Percentiles rank a stretch among this genome's conserved stretches.
Evolutionary conservation across 495 filamentous ascomycete species (phyloP).

Genomic region (Choiromyces venosus): DNA sequence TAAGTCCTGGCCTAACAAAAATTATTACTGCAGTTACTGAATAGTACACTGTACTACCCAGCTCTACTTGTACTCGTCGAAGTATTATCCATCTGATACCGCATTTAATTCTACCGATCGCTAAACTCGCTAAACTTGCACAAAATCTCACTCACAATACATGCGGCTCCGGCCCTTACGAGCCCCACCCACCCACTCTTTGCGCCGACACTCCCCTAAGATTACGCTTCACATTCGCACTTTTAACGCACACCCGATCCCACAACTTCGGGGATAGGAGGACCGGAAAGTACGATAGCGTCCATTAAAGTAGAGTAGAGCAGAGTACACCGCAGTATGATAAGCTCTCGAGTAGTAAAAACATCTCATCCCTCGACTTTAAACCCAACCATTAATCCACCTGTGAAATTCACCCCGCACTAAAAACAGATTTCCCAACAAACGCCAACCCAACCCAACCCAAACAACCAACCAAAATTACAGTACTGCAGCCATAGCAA

Average conservation of each 20-base stretch:
- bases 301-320: not conserved
- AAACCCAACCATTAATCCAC: not conserved
- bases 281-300: not conserved
- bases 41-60: too few species aligned
- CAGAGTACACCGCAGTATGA: not conserved
- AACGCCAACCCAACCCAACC: too few species aligned
- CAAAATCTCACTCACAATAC: not conserved
- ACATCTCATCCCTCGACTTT: constrained; percentile 1
- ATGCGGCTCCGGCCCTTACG: not conserved
- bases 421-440: not conserved
- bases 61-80: not conserved
- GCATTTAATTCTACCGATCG: not conserved
- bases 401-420: not conserved
- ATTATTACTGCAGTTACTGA: too few species aligned
- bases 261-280: not conserved
- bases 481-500: not conserved
- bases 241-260: not conserved
- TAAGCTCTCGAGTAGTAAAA: not conserved
- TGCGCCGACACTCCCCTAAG: not conserved
- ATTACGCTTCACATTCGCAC: not conserved
- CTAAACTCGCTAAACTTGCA: not conserved
- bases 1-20: too few species aligned
- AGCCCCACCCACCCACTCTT: not conserved
- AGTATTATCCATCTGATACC: not conserved
- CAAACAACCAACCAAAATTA: not conserved